Conservation (phyloP, 345 rosid genomes). For the Citrus australasica region DNA sequence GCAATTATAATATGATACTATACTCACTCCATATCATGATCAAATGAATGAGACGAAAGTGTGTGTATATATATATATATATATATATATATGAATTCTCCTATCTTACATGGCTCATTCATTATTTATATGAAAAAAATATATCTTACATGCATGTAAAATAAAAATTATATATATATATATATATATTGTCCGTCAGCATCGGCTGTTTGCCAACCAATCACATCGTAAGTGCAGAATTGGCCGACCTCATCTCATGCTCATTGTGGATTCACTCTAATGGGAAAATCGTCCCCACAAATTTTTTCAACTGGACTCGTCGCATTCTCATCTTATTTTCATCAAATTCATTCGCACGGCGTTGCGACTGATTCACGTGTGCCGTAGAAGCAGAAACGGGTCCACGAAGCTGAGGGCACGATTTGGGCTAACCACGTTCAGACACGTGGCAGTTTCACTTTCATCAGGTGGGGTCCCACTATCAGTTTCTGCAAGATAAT, state of each 20-base stretch:
- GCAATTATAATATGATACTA: too few species aligned
- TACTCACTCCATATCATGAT: too few species aligned
- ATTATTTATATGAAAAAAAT: too few species aligned
- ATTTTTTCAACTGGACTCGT: not conserved
- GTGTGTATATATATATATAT: accelerated
- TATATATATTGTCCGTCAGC: not conserved
- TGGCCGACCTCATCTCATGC: not conserved
- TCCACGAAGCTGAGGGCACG: not conserved
- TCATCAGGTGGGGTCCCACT: not conserved
- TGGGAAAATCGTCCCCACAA: not conserved
- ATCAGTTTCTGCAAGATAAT: not conserved
- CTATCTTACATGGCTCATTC: too few species aligned
- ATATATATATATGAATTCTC: too few species aligned
- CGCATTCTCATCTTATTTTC: not conserved
- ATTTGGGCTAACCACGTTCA: not conserved
- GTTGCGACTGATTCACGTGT: not conserved
- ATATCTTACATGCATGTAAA: too few species aligned
- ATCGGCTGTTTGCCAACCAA: not conserved
- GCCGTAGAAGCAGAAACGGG: not conserved
- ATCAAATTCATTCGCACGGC: not conserved
- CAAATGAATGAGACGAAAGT: too few species aligned
- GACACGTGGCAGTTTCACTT: not conserved
- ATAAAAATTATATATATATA: accelerated
- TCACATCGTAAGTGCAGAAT: not conserved
- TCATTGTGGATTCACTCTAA: not conserved